Percentiles rank a stretch among this genome's conserved stretches.
These are phyloP conservation scores for Papiliotrema laurentii DNA, from an alignment of 1,284 basidiomycete genomes.

Conservation along the genomic window DNA sequence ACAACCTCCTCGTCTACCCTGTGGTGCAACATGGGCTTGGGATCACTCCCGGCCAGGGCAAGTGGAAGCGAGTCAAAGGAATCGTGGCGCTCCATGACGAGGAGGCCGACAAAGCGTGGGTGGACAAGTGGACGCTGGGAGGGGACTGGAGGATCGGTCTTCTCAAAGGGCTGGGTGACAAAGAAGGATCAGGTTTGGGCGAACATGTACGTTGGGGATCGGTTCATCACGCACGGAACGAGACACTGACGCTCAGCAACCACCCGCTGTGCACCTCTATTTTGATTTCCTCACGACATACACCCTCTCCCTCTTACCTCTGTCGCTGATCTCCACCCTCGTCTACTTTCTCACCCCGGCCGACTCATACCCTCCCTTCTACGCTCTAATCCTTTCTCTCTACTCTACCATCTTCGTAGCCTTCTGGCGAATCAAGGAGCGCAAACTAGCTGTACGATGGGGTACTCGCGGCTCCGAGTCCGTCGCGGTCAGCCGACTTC, in stretches of 20 bases:
- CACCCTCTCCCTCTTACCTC: constrained; percentile 65
- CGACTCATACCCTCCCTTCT: constrained; percentile 68
- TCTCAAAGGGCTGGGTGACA: constrained; percentile 51
- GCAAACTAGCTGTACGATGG: constrained; percentile 72
- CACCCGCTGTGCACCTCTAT: constrained; percentile 83
- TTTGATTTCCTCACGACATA: constrained; percentile 84
- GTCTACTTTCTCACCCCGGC: constrained; percentile 51
- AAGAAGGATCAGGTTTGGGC: constrained; percentile 46
- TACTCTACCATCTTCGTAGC: constrained; percentile 86
- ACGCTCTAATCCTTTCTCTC: constrained; percentile 66
- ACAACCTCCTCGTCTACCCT: constrained; percentile 68
- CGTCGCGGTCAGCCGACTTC: constrained; percentile 68
- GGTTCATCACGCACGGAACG: not conserved
- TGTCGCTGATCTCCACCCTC: constrained; percentile 38
- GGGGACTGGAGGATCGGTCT: constrained; percentile 56
- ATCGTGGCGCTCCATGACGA: constrained; percentile 80
- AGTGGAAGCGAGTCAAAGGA: constrained; percentile 73
- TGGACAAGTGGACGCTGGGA: constrained; percentile 38
- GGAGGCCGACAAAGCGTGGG: constrained; percentile 52
- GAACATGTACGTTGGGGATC: constrained; percentile 44
- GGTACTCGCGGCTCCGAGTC: constrained; percentile 63
- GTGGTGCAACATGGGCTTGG: constrained; percentile 70
- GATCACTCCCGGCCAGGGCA: constrained; percentile 62
- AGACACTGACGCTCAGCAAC: constrained; percentile 57
- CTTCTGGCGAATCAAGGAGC: constrained; percentile 79